Percentiles rank a stretch among this genome's conserved stretches.
Evolutionary conservation across 2,329 filamentous ascomycete species (phyloP).

Genomic region (Lachnellula hyalina): DNA sequence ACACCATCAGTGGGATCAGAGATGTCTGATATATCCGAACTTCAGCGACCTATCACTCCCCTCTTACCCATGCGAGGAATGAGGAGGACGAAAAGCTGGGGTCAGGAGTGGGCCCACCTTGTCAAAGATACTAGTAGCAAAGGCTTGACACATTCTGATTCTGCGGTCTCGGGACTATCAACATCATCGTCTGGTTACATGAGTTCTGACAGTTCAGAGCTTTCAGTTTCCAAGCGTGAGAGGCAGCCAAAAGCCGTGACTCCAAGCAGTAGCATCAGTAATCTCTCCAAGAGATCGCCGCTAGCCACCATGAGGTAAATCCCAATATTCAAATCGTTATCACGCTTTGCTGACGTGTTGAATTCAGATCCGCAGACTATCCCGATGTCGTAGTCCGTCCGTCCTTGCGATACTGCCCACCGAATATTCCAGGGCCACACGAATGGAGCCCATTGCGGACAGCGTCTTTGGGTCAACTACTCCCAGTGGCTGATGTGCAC

Average conservation of each 20-base stretch:
- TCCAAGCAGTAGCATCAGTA: constrained; percentile 26
- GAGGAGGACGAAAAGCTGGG: constrained; percentile 12
- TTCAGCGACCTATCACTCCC: constrained; percentile 13
- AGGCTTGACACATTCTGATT: constrained; percentile 14
- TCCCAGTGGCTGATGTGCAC: constrained; percentile 16
- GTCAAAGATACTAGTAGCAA: constrained; percentile 5
- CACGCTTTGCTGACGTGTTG: constrained; percentile 3
- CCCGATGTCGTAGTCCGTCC: constrained; percentile 22
- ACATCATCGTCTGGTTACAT: constrained; percentile 13
- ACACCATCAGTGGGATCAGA: not conserved
- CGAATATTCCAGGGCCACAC: constrained; percentile 19
- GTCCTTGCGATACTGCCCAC: constrained; percentile 20
- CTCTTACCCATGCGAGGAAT: constrained; percentile 6
- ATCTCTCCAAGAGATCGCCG: constrained; percentile 22
- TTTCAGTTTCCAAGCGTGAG: constrained; percentile 6
- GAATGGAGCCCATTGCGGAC: constrained; percentile 18
- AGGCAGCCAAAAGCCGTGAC: constrained; percentile 16
- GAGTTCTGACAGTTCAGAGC: constrained; percentile 11
- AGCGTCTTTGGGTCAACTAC: constrained; percentile 14
- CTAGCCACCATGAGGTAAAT: constrained; percentile 24
- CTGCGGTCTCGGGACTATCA: constrained; percentile 19
- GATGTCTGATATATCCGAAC: constrained; percentile 1
- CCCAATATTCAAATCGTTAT: not conserved
- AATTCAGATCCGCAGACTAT: constrained; percentile 20
- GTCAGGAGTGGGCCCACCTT: constrained; percentile 22